Percentiles rank a stretch among this genome's conserved stretches.
Conservation (phyloP, 306 rosid genomes). For the Quercus glauca region DNA sequence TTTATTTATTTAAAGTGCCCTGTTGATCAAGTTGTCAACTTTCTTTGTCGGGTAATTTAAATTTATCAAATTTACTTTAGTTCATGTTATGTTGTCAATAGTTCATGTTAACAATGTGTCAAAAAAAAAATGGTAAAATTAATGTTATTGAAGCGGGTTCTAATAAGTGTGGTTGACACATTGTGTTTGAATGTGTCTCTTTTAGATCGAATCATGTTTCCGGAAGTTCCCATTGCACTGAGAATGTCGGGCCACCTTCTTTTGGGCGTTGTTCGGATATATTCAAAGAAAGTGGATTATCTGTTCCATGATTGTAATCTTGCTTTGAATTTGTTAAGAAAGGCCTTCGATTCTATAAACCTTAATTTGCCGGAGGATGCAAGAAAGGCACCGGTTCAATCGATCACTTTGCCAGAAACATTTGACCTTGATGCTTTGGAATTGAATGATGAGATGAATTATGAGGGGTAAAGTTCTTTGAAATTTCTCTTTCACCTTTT, state of each 20-base stretch:
- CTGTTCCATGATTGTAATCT: constrained; percentile 58
- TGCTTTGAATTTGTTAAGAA: constrained; percentile 39
- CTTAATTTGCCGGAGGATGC: constrained; percentile 64
- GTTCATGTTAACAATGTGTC: background rate
- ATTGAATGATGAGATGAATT: constrained; percentile 24
- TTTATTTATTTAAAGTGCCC: too few relatives aligned
- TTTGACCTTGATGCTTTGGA: constrained; percentile 65
- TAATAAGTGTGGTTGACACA: background rate
- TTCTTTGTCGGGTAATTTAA: too few relatives aligned
- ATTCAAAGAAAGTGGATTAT: constrained; percentile 80
- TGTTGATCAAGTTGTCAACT: too few relatives aligned
- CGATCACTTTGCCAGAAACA: constrained; percentile 66
- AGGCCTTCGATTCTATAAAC: constrained; percentile 47
- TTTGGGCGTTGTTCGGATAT: constrained; percentile 80
- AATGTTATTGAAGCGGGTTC: too few relatives aligned
- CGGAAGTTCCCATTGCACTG: constrained; percentile 83
- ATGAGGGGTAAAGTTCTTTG: constrained; percentile 39
- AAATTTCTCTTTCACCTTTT: background rate
- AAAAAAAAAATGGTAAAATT: too few relatives aligned
- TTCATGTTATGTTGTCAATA: background rate
- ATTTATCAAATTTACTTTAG: too few relatives aligned
- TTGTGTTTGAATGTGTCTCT: constrained; percentile 13
- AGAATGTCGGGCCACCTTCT: constrained; percentile 86
- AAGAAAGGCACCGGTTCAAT: constrained; percentile 58
- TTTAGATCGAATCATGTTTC: constrained; percentile 78